Percentiles rank a stretch among this genome's conserved stretches.
phyloP scores from a whole-genome alignment of 805 yeast species.

The Hyphopichia homilentoma region DNA sequence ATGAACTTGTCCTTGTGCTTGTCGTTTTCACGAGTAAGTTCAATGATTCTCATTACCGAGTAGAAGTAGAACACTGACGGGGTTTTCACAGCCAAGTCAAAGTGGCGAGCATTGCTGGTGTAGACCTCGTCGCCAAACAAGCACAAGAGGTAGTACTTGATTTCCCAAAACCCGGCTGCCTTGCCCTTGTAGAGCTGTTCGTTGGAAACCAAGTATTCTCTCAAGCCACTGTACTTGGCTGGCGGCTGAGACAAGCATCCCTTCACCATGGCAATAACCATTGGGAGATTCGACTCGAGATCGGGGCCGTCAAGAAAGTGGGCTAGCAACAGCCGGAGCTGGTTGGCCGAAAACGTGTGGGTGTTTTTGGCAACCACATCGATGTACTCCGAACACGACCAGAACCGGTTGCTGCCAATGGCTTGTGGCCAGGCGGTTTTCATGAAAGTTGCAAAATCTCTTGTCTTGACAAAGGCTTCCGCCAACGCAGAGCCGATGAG shows the following conservation, averaged over 20 bases:
- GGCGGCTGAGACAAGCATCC: constrained; percentile 39
- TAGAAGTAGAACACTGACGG: constrained; percentile 22
- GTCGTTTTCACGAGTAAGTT: too few relatives aligned
- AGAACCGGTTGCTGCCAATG: constrained; percentile 13
- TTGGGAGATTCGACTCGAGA: constrained; percentile 7
- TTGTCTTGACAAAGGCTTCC: constrained; percentile 48
- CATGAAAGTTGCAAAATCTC: constrained; percentile 54
- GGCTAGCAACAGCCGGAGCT: constrained; percentile 20
- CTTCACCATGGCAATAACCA: constrained; percentile 18
- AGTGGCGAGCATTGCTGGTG: not conserved
- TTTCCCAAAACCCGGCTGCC: constrained; percentile 35
- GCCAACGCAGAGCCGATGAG: constrained; percentile 31
- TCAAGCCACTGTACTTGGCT: constrained; percentile 13
- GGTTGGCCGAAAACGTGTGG: constrained; percentile 44
- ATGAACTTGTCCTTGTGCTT: constrained; percentile 10
- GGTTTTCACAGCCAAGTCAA: constrained; percentile 2
- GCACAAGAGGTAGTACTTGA: constrained; percentile 45
- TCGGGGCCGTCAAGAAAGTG: not conserved
- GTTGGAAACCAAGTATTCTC: constrained; percentile 6
- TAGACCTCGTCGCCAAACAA: constrained; percentile 34
- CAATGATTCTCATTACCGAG: constrained; percentile 48
- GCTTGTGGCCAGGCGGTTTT: constrained; percentile 39
- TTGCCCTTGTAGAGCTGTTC: constrained; percentile 13
- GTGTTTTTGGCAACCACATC: constrained; percentile 38
- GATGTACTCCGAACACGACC: constrained; percentile 27